Base-by-base conservation (phyloP, 2,329 filamentous ascomycete species). In the Didymella segeticola region DNA sequence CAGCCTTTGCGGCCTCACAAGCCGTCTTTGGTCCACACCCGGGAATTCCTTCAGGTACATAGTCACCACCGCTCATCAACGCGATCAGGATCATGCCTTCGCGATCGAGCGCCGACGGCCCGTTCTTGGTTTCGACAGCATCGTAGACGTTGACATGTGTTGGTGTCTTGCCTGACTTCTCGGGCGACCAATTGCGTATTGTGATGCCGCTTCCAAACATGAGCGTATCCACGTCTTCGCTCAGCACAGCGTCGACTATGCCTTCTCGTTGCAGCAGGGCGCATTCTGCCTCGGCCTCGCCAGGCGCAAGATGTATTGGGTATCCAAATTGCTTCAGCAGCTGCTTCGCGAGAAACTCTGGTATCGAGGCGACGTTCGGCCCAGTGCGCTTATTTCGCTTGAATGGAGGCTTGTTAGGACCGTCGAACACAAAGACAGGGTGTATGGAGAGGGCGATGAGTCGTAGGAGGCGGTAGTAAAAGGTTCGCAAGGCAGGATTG, bases 201-300 rank as follows among this genome's bases (percentile, higher is more conserved):
- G 89, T 93, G 30, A 86, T 77, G 0, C 84, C 87, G 59, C 91
- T 95, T 1, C 95, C 95, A 77, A 98, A 98, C 93, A 98, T 98
- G 66, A 98, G 84, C 2, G 93, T 95, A 71, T 99, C 95, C 36
- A 97, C 92, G 79, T 99, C 95, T 72, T 99, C 93, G 72, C 91
- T 97, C 64, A 99, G 80, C 1, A 98, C 95, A 0, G 91, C 93
- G 73, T 99, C 95, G 1, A 75, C 72, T 14, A 75, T 73, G 46
- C 91, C 92, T 38, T 88, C 83, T 54, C 83, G 82, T 69, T 99
- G 93, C 3, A 99, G 76, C 14, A 95, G 77, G 0, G 95, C 95
- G 62, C 95, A 99, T 76, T 99, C 95, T 1, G 95, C 95, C 72
- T 99, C 95, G 3, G 93, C 95, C 71, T 99, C 95, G 9, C 95